These are phyloP conservation scores for Dalbergia cultrata DNA, from an alignment of 306 rosid genomes.

Conservation along the genomic window DNA sequence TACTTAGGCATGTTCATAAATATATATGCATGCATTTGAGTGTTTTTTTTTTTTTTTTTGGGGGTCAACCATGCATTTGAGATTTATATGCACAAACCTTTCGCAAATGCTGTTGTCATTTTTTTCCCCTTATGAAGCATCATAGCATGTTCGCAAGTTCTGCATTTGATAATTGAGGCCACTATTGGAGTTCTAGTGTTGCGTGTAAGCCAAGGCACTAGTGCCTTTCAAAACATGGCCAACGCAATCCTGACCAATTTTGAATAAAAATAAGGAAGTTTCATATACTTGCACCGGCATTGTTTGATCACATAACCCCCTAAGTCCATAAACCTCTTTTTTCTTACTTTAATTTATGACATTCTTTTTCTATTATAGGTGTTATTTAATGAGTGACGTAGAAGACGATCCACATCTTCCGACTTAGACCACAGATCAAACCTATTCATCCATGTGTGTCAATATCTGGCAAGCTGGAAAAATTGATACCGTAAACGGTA, in stretches of 20 bases:
- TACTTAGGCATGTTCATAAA: not conserved
- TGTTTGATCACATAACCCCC: not conserved
- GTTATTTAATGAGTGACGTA: slow-evolving; percentile 38
- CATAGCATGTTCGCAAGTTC: not conserved
- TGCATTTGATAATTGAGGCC: not conserved
- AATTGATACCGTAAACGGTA: not conserved
- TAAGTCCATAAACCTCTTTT: not conserved
- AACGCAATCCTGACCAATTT: slow-evolving; percentile 21
- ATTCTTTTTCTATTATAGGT: not conserved
- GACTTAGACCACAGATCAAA: not conserved
- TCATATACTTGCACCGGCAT: not conserved
- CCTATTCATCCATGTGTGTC: not conserved
- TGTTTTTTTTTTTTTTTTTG: too few species aligned
- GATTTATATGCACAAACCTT: not conserved
- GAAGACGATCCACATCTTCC: not conserved
- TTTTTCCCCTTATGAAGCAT: not conserved
- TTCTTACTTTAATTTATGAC: not conserved
- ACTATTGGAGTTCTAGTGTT: slow-evolving; percentile 3
- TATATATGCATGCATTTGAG: not conserved
- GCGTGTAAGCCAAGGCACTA: slow-evolving; percentile 45
- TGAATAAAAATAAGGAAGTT: slow-evolving; percentile 10
- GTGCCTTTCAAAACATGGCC: slow-evolving; percentile 36
- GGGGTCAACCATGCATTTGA: not conserved
- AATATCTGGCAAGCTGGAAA: not conserved
- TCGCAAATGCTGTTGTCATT: not conserved